Conservation (phyloP, 164 flowering plant species). For the Umbellularia californica region DNA sequence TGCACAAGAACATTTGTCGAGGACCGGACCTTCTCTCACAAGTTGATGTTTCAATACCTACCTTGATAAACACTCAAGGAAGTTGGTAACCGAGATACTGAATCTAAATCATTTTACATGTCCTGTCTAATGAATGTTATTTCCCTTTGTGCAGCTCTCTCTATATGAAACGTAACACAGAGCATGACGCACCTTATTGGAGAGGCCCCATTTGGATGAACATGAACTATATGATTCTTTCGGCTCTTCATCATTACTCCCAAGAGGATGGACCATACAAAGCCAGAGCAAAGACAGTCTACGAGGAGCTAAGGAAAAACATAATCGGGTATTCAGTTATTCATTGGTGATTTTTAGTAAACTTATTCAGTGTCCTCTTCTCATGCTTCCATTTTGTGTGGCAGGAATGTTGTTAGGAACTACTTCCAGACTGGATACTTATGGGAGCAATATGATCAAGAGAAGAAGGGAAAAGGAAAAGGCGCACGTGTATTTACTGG, state of each 20-base stretch:
- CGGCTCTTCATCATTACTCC: slow-evolving; percentile 78
- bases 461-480: slow-evolving; percentile 69
- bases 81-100: too few species aligned
- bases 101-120: background rate
- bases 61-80: too few species aligned
- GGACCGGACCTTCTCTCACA: too few species aligned
- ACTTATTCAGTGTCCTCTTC: background rate
- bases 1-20: too few species aligned
- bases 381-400: slow-evolving; percentile 2
- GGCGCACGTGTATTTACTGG: slow-evolving; percentile 87
- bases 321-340: slow-evolving; percentile 59
- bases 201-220: slow-evolving; percentile 98
- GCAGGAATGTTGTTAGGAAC: slow-evolving; percentile 75
- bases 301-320: slow-evolving; percentile 64
- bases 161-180: slow-evolving; percentile 95
- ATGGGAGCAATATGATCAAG: slow-evolving; percentile 97
- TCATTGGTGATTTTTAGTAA: background rate
- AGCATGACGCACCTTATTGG: slow-evolving; percentile 97
- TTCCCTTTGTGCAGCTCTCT: slow-evolving; percentile 45
- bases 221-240: slow-evolving; percentile 94
- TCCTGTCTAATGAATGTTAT: slow-evolving; percentile 1
- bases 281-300: slow-evolving; percentile 43
- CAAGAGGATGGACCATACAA: slow-evolving; percentile 54
- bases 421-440: slow-evolving; percentile 69
- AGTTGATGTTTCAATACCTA: too few species aligned